Evolutionary conservation across 352 stramenopile genomes (phyloP), one percentile per base, ranked within the genome.

Genomic region (Phytophthora macrochlamydospora): DNA sequence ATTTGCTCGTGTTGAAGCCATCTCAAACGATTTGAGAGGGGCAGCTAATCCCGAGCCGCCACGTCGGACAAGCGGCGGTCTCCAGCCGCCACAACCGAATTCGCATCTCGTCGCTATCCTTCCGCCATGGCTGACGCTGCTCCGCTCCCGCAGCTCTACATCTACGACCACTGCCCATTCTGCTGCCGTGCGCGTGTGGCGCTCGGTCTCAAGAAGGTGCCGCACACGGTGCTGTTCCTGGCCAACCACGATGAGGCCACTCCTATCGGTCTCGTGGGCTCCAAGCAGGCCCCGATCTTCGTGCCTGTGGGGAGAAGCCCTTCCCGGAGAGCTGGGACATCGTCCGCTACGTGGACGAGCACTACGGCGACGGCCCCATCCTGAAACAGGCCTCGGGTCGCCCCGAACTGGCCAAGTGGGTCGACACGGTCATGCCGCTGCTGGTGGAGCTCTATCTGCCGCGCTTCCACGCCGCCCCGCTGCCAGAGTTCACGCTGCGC

Each of bases 311-410:
- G 57, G 75, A 71, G 46, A 76, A 78, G 48, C 72, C 76, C 24
- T 81, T 87, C 63, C 64, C 77, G 2, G 79, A 89, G 74, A 81
- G 69, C 65, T 79, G 83, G 68, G 79, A 86, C 56, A 83, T 89
- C 52, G 76, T 87, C 9, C 69, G 68, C 49, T 87, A 85, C 58
- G 73, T 89, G 51, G 79, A 89, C 64, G 59, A 61, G 37, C 66
- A 82, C 64, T 85, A 76, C 53, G 79, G 77, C 30, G 67, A 51
- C 13, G 44, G 54, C 0, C 52, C 69, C 38, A 53, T 89, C 48
- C 65, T 79, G 4, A 62, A 77, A 53, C 51, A 62, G 53, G 68
- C 73, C 7, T 65, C 75, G 38, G 65, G 59, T 9, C 77, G 79
- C 31, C 62, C 77, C 28, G 79, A 87, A 32, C 54, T 86, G 53